Evolutionary conservation across 192 early-diverging fungal species (phyloP).

Genomic region (Backusella morwellensis): DNA sequence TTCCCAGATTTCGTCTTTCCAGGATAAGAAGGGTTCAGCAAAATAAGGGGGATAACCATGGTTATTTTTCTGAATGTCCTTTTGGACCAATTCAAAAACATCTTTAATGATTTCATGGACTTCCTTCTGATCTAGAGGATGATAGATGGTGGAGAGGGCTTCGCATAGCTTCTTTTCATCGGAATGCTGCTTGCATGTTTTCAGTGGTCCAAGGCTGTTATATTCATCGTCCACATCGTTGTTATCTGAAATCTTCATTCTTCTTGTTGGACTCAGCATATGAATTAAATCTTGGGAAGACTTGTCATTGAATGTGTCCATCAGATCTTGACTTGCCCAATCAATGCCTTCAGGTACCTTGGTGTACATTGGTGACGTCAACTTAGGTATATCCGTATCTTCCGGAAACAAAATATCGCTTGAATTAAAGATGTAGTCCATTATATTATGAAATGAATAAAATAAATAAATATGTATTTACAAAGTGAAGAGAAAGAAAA

Average conservation of each 20-base stretch:
- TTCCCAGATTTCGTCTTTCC: neutral
- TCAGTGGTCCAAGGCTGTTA: neutral
- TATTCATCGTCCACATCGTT: neutral
- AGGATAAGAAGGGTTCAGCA: neutral
- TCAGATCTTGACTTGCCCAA: constrained; percentile 16
- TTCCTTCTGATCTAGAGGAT: neutral
- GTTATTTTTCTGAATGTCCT: neutral
- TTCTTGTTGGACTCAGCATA: neutral
- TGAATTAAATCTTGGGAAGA: neutral
- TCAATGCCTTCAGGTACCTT: constrained; percentile 24
- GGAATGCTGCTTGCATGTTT: neutral
- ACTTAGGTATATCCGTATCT: constrained; percentile 23
- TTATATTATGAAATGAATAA: neutral
- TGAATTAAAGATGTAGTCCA: constrained; percentile 22
- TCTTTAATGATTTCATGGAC: constrained; percentile 7
- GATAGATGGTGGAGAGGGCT: neutral
- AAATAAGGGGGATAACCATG: neutral
- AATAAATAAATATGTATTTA: neutral
- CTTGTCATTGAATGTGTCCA: neutral
- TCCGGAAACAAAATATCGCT: constrained; percentile 28
- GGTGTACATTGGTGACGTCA: constrained; percentile 12
- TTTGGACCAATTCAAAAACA: neutral
- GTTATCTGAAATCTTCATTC: neutral
- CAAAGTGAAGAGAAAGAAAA: neutral
- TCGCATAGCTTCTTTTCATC: constrained; percentile 4